Evolutionary conservation across 2,329 filamentous ascomycete genomes (phyloP).

Genomic region (Xylaria sp.): DNA sequence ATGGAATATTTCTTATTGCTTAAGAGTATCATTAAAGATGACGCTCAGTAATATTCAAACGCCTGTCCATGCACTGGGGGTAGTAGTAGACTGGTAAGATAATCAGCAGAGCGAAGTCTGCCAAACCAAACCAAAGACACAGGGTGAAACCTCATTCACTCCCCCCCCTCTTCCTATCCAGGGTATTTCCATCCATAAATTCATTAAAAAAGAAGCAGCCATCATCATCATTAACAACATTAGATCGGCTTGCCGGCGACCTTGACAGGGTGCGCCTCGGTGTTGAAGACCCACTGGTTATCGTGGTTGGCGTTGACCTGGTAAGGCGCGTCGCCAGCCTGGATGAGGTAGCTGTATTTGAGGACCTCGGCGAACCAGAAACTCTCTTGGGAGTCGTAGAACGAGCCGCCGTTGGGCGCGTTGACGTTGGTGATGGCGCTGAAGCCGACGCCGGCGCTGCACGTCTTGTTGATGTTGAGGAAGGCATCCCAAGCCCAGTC

Average conservation of each 20-base stretch:
- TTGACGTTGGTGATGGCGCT: slow-evolving; percentile 75
- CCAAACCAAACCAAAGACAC: slow-evolving; percentile 10
- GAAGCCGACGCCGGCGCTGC: slow-evolving; percentile 73
- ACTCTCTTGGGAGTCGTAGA: slow-evolving; percentile 80
- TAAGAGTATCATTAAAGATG: slow-evolving; percentile 12
- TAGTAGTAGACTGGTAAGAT: slow-evolving; percentile 5
- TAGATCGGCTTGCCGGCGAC: slow-evolving; percentile 47
- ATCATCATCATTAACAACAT: slow-evolving; percentile 8
- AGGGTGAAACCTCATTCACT: not conserved
- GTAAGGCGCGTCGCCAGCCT: slow-evolving; percentile 67
- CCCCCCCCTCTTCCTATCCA: not conserved
- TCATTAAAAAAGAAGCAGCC: not conserved
- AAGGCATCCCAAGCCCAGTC: slow-evolving; percentile 89
- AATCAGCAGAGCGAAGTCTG: not conserved
- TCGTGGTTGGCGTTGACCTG: slow-evolving; percentile 59
- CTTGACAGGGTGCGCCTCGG: slow-evolving; percentile 51
- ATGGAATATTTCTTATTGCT: not conserved
- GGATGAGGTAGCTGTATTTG: slow-evolving; percentile 84
- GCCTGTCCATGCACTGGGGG: slow-evolving; percentile 33
- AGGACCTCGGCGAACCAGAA: slow-evolving; percentile 90
- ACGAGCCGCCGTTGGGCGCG: slow-evolving; percentile 66
- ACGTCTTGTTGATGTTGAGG: slow-evolving; percentile 71
- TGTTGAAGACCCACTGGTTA: slow-evolving; percentile 67
- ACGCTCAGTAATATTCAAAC: slow-evolving; percentile 22
- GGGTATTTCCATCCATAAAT: slow-evolving; percentile 18